Evolutionary conservation across 2,329 filamentous ascomycete species (phyloP), one percentile per base, ranked within the genome.

Genomic region (Penicillium sp.): DNA sequence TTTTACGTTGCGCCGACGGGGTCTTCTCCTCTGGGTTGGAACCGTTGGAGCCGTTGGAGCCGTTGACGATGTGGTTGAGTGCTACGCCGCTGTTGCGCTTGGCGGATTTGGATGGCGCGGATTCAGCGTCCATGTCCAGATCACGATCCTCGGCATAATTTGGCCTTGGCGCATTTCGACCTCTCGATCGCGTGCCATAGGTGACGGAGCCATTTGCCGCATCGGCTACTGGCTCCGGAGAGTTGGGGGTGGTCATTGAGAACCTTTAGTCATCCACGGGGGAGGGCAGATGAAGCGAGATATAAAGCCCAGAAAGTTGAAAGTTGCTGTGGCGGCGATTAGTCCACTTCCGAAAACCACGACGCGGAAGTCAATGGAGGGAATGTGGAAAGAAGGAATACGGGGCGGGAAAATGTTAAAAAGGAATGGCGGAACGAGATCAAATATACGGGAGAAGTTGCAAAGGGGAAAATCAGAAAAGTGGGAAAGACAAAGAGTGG

Each of bases 141-240:
- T 97, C 93, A 76, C 85, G 90, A 75, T 93, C 90, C 77, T 99
- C 94, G 47, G 94, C 93, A 75, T 99, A 99, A 76, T 99, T 99
- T 62, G 89, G 87, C 64, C 94, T 89, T 65, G 89, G 83, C 63
- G 89, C 89, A 54, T 85, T 87, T 68, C 92, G 88, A 75, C 96
- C 96, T 72, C 94, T 89, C 65, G 92, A 97, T 67, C 92, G 89
- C 71, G 94, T 99, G 68, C 93, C 93, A 75, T 99, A 97, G 45
- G 86, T 78, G 61, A 83, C 81, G 63, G 77, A 73, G 58, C 67
- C 65, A 61, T 72, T 71, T 58, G 72, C 67, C 57, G 70, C 65
- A 55, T 75, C 72, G 58, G 69, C 65, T 52, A 66, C 67, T 52
- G 67, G 65, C 60, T 76, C 72, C 52, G 76, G 69, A 16, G 77